Evolutionary conservation across 495 filamentous ascomycete species (phyloP), one percentile per base, ranked within the genome.

Genomic region (Clavariopsis aquatica): DNA sequence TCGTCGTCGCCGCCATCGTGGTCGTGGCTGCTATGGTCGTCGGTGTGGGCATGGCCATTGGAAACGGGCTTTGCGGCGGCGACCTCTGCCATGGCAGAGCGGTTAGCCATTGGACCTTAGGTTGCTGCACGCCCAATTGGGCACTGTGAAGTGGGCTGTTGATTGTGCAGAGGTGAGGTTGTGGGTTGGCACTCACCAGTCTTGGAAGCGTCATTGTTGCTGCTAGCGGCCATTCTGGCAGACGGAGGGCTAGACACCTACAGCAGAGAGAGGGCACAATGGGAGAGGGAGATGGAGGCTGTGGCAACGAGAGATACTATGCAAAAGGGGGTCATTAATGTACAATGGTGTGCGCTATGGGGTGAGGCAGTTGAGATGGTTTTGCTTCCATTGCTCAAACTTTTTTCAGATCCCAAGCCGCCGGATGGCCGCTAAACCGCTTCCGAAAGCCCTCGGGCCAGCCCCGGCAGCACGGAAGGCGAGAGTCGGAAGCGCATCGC

Each of bases 201-300:
- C 36, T 57, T 71, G 47, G 65, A 62, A 62, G 62, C 71, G 62
- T 71, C 71, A 71, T 69, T 59, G 57, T 69, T 62, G 60, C 52
- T 66, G 55, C 28, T 62, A 28, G 60, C 71, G 34, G 71, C 69
- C 71, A 73, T 73, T 49, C 28, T 52, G 46, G 45, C 29, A 10
- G 47, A 55, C 15, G 52, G 38, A 52, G 38, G 15, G 12, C 27
- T 20, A 20, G 2, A 8, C 29, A n/a, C 19, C n/a, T 49, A 26
- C 20, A 60, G 51, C 23, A 22, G 8, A 13, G 26, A 31, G 23
- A 53, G 26, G 22, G 24, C 22, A 26, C 17, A 19, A 27, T 3
- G 10, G 45, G 23, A 59, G 45, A 27, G 4, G 8, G 38, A 43
- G 38, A n/a, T 9, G 13, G n/a, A 8, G n/a, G 38, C 38, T 43